Evolutionary conservation across 2,329 filamentous ascomycete genomes (phyloP).

Genomic region (Mycocentrospora acerina): DNA sequence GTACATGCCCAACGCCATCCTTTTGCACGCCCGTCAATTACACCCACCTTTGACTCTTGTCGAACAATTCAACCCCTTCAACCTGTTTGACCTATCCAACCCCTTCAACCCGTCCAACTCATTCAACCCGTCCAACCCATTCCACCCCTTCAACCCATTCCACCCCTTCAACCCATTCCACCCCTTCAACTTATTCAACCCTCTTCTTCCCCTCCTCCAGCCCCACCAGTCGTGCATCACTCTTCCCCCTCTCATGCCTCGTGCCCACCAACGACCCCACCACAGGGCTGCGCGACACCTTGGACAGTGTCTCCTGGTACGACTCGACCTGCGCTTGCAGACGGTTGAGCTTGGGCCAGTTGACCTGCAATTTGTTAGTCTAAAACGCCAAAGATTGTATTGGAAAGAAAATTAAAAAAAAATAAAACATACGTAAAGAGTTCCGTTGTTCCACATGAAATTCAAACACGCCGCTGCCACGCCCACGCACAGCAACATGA

Average conservation of each 20-base stretch:
- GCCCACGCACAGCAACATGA: constrained; percentile 75
- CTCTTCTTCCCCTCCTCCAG: constrained; percentile 98
- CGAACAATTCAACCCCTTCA: no score
- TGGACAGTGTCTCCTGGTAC: constrained; percentile 80
- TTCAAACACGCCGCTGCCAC: constrained; percentile 70
- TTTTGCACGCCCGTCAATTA: no score
- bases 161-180: neutral
- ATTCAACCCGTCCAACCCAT: no score
- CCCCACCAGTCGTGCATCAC: constrained; percentile 77
- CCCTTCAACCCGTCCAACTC: no score
- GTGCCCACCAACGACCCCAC: constrained; percentile 69
- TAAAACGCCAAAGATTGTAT: neutral
- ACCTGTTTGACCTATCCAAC: no score
- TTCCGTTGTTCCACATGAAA: constrained; percentile 82
- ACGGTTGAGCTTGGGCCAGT: constrained; percentile 96
- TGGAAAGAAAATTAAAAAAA: constrained; percentile 3
- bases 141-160: neutral
- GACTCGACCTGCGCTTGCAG: constrained; percentile 83
- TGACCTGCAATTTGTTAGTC: constrained; percentile 64
- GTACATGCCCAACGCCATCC: no score
- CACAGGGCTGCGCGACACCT: constrained; percentile 78
- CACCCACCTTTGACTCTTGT: no score
- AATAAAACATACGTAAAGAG: constrained; percentile 78
- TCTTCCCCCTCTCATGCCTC: constrained; percentile 78
- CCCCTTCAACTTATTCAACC: constrained; percentile 64